These are phyloP conservation scores for Saccharomycopsis fodiens DNA, from an alignment of 805 yeast genomes.

Conservation along the genomic window DNA sequence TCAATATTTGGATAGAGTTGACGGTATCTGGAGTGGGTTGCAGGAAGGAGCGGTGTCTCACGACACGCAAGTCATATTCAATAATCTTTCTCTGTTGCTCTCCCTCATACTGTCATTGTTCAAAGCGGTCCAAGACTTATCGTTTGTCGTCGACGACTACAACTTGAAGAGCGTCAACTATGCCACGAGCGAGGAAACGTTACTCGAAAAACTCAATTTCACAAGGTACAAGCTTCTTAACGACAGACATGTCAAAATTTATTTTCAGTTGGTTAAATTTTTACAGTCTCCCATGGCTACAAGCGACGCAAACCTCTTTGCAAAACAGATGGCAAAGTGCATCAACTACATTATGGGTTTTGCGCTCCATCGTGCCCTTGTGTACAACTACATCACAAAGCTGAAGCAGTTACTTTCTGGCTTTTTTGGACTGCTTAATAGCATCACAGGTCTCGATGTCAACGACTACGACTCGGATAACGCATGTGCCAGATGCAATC, in stretches of 20 bases:
- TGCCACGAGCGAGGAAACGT: not conserved
- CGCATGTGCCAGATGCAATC: slow-evolving; percentile 8
- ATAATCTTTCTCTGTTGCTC: not conserved
- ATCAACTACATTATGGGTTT: slow-evolving; percentile 11
- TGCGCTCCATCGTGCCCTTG: slow-evolving; percentile 11
- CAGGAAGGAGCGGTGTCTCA: not conserved
- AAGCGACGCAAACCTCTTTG: slow-evolving; percentile 4
- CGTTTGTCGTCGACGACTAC: slow-evolving; percentile 13
- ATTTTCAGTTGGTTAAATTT: slow-evolving; percentile 1
- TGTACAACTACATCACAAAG: slow-evolving; percentile 12
- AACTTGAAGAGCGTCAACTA: not conserved
- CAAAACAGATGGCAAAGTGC: not conserved
- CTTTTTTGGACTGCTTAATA: slow-evolving; percentile 1
- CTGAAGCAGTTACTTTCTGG: slow-evolving; percentile 6
- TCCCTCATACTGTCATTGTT: slow-evolving; percentile 7
- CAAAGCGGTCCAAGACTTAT: slow-evolving; percentile 7
- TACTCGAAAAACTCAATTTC: slow-evolving; percentile 6
- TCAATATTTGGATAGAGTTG: slow-evolving; percentile 6
- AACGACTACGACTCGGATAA: not conserved
- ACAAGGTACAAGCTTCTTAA: slow-evolving; percentile 6
- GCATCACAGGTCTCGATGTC: not conserved
- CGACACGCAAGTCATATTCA: not conserved
- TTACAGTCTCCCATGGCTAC: not conserved
- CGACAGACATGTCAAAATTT: slow-evolving; percentile 7
- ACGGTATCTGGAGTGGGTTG: not conserved